A percentile compares a stretch with the other conserved stretches of the same genome.
phyloP scores from a whole-genome alignment of 257 asterid genomes.

The Verbascum thapsus region DNA sequence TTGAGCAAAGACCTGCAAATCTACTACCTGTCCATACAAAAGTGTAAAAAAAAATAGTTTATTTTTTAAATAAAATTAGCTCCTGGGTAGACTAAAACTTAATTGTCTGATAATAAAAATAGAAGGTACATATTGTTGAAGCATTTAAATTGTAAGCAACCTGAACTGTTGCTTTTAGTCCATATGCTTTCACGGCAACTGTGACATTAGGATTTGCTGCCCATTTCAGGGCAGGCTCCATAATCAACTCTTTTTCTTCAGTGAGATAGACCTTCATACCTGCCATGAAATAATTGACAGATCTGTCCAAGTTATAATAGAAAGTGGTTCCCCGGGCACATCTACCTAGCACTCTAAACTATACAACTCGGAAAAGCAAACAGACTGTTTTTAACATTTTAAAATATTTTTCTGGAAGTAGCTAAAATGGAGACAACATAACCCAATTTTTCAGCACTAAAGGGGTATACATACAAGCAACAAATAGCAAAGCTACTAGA shows the following conservation, averaged over 20 bases:
- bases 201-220: constrained; percentile 91
- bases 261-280: constrained; percentile 51
- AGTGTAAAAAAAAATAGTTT: constrained; percentile 25
- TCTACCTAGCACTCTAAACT: no score
- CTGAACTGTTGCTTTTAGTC: constrained; percentile 91
- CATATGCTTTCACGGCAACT: constrained; percentile 75
- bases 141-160: constrained; percentile 39
- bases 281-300: constrained; percentile 22
- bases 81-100: not conserved
- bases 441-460: no score
- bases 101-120: constrained; percentile 15
- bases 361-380: no score
- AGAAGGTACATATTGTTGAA: constrained; percentile 18
- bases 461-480: no score
- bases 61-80: not conserved
- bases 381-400: no score
- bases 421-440: no score
- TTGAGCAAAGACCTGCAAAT: constrained; percentile 87
- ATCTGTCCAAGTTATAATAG: no score
- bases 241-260: constrained; percentile 82
- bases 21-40: constrained; percentile 64
- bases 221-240: constrained; percentile 99
- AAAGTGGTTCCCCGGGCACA: no score
- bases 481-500: no score
- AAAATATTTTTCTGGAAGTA: no score